Base-by-base conservation (phyloP, 345 rosid species). In the Nephelium lappaceum region DNA sequence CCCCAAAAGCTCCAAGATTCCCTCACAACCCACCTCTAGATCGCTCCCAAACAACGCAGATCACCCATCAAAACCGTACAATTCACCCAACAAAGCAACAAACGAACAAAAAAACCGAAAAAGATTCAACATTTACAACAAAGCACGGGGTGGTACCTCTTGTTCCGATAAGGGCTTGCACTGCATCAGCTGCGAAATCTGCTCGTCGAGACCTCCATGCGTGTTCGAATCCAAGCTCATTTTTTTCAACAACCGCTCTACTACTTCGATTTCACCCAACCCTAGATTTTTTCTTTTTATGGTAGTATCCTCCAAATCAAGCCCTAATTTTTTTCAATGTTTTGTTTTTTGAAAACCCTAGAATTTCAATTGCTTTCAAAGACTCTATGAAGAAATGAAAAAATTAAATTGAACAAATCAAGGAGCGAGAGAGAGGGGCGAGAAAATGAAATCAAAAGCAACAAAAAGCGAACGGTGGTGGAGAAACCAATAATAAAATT, bases 111-210 rank as follows among this genome's bases (percentile, higher is more conserved):
- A n/a, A 57, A 5, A 53, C 11, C 12, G 0, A 12, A n/a, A 60
- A 7, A 53, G 12, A 39, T 36, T 27, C 0, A 5, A 55, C 60
- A 27, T 72, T 55, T 31, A 36, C 43, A 11, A 19, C 15, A 64
- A 19, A 25, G 63, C 70, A 45, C 51, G 2, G 36, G 36, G 36
- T 31, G 36, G 51, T 45, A 85, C 90, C 86, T 87, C 88, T 73
- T 83, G 87, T 64, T 89, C 90, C 6, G 90, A 87, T 25, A 89
- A 81, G 64, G 92, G 92, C 77, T 84, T 89, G 90, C 92, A 89
- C 88, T 89, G 90, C 87, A 87, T 85, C 53, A 89, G 89, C 85
- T 87, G 90, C 47, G 73, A 41, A 82, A 89, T 89, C 84, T 89
- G 88, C 79, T 89, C 89, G 68, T 89, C 90, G 39, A 89, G 87